Conservation (phyloP, 2,329 filamentous ascomycete species). For the Sclerotiophoma versabilis region DNA sequence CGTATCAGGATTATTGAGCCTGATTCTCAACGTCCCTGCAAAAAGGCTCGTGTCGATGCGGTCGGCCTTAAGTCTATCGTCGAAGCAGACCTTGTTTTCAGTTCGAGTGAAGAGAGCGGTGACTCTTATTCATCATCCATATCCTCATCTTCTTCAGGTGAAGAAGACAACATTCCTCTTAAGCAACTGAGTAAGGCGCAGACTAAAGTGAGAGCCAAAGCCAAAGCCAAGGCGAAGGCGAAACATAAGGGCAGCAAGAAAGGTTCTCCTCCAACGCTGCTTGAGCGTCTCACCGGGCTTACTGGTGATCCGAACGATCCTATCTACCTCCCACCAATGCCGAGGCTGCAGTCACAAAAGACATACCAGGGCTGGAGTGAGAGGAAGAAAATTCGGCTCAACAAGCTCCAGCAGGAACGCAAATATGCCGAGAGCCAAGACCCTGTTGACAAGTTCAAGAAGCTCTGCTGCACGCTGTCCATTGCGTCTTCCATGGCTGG, state of each 20-base stretch:
- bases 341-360: slow-evolving; percentile 17
- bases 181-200: slow-evolving; percentile 5
- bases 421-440: slow-evolving; percentile 28
- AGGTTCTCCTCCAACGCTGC: slow-evolving; percentile 31
- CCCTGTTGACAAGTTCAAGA: slow-evolving; percentile 38
- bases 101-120: slow-evolving; percentile 20
- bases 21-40: slow-evolving; percentile 13
- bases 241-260: slow-evolving; percentile 19
- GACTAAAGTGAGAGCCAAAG: neutral
- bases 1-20: slow-evolving; percentile 30
- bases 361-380: slow-evolving; percentile 19
- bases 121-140: slow-evolving; percentile 3
- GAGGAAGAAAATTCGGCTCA: slow-evolving; percentile 19
- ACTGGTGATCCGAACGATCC: slow-evolving; percentile 43
- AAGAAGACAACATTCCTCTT: slow-evolving; percentile 17
- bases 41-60: slow-evolving; percentile 17
- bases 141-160: slow-evolving; percentile 17
- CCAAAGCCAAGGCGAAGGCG: slow-evolving; percentile 1
- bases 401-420: slow-evolving; percentile 22
- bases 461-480: slow-evolving; percentile 39
- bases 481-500: slow-evolving; percentile 46
- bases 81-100: neutral
- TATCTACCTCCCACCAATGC: slow-evolving; percentile 29
- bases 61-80: neutral
- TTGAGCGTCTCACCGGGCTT: slow-evolving; percentile 45